Evolutionary conservation across 2,329 filamentous ascomycete species (phyloP), one percentile per base, ranked within the genome.

Genomic region (Phialocephala sp.): DNA sequence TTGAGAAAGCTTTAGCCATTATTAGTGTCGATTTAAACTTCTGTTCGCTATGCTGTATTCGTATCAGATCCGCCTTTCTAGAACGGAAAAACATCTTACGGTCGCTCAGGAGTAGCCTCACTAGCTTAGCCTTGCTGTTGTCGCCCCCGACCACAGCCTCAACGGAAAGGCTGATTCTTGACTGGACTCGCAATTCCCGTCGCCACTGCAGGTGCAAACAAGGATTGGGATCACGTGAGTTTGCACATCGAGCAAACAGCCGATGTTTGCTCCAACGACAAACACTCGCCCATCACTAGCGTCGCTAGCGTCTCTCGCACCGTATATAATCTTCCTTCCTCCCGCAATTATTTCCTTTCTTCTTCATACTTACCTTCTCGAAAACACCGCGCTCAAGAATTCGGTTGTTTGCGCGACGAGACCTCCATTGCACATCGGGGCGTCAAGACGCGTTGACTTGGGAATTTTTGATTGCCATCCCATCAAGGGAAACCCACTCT

Each of bases 401-500:
- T 47, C 62, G 59, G 66, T 62, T 27, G 60, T 50, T 63, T 63
- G 72, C 72, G 62, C 64, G 72, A 75, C 72, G 78, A 81, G 79
- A 79, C 81, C 83, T 84, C 80, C 83, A 85, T 85, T 85, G 83
- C 83, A 85, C 83, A 84, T 72, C 82, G 83, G 79, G 82, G 83
- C 74, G 82, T 80, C 80, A 78, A 81, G 73, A 74, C 69, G 71
- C 45, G 69, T 72, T 69, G 60, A 66, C 58, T 70, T 54, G 79
- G 79, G 75, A 82, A 82, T 82, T 81, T 82, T 82, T 82, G 80
- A 78, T 81, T 77, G 78, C 73, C 73, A 71, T 73, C 75, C 45
- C 62, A 56, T 50, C 14, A n/a, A 22, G 39, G 50, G 57, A 36
- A 57, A 14, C 60, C 3, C 27, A 32, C 2, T 45, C 24, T 73